Conservation (phyloP, 2,329 filamentous ascomycete species). For the Colletotrichum scovillei region DNA sequence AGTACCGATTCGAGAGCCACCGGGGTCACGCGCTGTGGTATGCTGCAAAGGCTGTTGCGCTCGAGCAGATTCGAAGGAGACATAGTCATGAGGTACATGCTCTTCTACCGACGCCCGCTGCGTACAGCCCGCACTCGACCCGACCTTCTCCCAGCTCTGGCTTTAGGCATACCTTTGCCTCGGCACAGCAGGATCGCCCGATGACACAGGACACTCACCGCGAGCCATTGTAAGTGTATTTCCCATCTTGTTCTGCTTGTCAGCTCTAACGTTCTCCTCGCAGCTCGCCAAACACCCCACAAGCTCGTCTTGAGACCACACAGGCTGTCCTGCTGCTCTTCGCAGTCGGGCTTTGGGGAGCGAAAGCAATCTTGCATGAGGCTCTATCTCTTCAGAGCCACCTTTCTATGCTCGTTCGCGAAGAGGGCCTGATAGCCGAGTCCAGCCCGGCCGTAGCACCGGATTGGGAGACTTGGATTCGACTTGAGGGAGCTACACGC, state of each 20-base stretch:
- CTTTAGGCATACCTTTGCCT: conserved; percentile 69
- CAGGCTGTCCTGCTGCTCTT: conserved; percentile 72
- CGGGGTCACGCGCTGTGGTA: conserved; percentile 71
- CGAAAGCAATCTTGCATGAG: conserved; percentile 69
- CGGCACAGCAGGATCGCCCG: conserved; percentile 66
- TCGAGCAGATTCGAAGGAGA: conserved; percentile 68
- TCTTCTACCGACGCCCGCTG: conserved; percentile 65
- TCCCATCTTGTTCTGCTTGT: background rate
- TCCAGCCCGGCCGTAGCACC: conserved; percentile 55
- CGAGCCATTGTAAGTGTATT: conserved; percentile 65
- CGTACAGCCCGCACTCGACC: conserved; percentile 70
- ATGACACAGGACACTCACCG: conserved; percentile 69
- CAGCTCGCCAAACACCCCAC: conserved; percentile 69
- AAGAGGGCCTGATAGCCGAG: conserved; percentile 65
- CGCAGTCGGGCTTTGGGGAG: conserved; percentile 70
- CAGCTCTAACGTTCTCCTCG: background rate
- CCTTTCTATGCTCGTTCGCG: conserved; percentile 67
- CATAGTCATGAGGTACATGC: conserved; percentile 68
- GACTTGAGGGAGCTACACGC: conserved; percentile 65
- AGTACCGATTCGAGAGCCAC: conserved; percentile 72
- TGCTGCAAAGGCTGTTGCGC: conserved; percentile 66
- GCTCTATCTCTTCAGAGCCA: conserved; percentile 69
- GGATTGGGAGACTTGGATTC: conserved; percentile 72
- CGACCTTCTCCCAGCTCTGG: conserved; percentile 67
- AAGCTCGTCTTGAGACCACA: conserved; percentile 72